A percentile compares a stretch with the other conserved stretches of the same genome.
Conservation (phyloP, 2,329 filamentous ascomycete genomes). For the Neophaeococcomyces aloes region DNA sequence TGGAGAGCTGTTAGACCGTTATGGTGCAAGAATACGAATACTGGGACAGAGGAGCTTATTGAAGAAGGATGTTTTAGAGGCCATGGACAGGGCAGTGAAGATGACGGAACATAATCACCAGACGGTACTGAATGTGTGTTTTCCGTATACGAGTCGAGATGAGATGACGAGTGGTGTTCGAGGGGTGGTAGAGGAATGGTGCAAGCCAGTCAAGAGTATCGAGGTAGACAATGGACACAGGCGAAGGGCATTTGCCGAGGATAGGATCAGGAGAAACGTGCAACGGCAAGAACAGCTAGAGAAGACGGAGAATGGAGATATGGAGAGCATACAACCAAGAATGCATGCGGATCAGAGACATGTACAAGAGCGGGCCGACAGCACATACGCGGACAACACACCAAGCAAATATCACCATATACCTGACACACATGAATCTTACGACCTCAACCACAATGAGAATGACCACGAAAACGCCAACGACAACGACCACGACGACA, state of each 20-base stretch:
- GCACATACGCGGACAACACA: constrained; percentile 20
- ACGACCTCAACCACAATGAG: no score
- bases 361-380: constrained; percentile 13
- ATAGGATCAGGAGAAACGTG: constrained; percentile 58
- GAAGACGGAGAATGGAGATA: not conserved
- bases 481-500: not conserved
- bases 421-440: no score
- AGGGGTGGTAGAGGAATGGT: constrained; percentile 77
- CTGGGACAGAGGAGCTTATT: constrained; percentile 76
- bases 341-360: constrained; percentile 7
- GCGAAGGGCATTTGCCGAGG: constrained; percentile 75
- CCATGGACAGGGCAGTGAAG: constrained; percentile 74
- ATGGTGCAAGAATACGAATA: constrained; percentile 77
- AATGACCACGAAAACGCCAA: no score
- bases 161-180: constrained; percentile 89
- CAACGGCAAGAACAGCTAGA: no score
- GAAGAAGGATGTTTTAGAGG: constrained; percentile 75
- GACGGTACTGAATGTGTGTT: constrained; percentile 82
- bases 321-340: not conserved
- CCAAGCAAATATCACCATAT: constrained; percentile 33
- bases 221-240: constrained; percentile 64
- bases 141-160: constrained; percentile 90
- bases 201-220: constrained; percentile 46
- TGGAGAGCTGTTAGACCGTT: constrained; percentile 82
- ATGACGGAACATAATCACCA: constrained; percentile 80